A percentile compares a stretch with the other conserved stretches of the same genome.
These are phyloP conservation scores for Leptographium lundbergii DNA, from an alignment of 2,329 filamentous ascomycete genomes.

Conservation along the genomic window DNA sequence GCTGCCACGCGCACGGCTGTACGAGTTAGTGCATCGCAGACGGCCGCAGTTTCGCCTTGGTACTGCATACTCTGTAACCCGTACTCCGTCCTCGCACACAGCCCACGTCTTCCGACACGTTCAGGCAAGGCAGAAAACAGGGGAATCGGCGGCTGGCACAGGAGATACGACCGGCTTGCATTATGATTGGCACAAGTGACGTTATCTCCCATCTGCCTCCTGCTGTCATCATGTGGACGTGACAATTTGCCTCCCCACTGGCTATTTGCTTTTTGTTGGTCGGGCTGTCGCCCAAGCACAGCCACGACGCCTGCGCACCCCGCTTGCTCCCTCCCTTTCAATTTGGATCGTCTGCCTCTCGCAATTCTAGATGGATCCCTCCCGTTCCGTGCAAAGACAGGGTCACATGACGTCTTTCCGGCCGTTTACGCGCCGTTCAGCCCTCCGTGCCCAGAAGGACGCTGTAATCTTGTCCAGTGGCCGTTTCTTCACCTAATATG, in stretches of 20 bases:
- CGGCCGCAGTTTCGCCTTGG: background rate
- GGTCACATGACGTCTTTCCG: background rate
- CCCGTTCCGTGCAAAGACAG: background rate
- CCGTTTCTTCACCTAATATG: background rate
- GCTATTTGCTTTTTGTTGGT: background rate
- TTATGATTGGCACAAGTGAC: background rate
- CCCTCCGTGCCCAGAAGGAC: background rate
- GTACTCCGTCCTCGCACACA: too few relatives aligned
- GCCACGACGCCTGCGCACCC: background rate
- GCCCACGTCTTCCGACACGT: background rate
- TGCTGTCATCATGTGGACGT: background rate
- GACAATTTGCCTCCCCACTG: background rate
- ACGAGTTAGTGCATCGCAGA: too few relatives aligned
- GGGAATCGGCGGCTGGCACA: too few relatives aligned
- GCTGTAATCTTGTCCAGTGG: background rate
- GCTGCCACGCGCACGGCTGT: background rate
- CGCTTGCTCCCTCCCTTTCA: background rate
- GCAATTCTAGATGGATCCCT: background rate
- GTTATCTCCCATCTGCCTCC: background rate
- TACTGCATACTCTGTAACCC: too few relatives aligned
- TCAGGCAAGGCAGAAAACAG: background rate
- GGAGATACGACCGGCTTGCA: background rate
- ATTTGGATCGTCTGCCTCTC: background rate
- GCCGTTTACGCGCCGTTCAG: background rate
- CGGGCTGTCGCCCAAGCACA: background rate